Conservation (phyloP, 257 asterid species). For the Oldenlandia corymbosa region DNA sequence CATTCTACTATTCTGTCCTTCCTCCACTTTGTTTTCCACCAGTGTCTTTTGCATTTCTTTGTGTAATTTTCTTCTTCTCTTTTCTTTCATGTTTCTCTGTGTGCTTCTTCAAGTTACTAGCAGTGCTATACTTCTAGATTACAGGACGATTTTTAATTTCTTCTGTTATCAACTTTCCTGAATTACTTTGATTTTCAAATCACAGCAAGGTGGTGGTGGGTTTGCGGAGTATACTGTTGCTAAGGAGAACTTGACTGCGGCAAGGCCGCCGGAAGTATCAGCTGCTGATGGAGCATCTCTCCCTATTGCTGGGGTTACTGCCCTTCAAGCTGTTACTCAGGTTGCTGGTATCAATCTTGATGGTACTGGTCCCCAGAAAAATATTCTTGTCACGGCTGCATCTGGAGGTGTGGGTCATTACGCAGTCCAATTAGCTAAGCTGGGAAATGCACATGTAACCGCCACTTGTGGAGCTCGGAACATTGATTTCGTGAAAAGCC, state of each 20-base stretch:
- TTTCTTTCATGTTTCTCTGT: too few species aligned
- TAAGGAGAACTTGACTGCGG: slow-evolving; percentile 40
- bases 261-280: slow-evolving; percentile 47
- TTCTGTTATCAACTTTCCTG: neutral
- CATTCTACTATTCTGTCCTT: too few species aligned
- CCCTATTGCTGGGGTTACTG: slow-evolving; percentile 52
- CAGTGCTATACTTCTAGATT: too few species aligned
- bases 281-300: slow-evolving; percentile 57
- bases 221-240: slow-evolving; percentile 56
- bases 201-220: slow-evolving; percentile 58
- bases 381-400: slow-evolving; percentile 57
- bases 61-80: too few species aligned
- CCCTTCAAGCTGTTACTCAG: slow-evolving; percentile 37
- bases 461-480: slow-evolving; percentile 83
- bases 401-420: slow-evolving; percentile 79
- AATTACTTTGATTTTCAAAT: neutral
- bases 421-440: slow-evolving; percentile 70
- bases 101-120: too few species aligned
- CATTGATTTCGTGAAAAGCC: slow-evolving; percentile 45
- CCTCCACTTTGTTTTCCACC: too few species aligned
- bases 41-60: too few species aligned
- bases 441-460: slow-evolving; percentile 59
- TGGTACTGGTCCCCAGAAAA: slow-evolving; percentile 34
- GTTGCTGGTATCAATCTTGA: slow-evolving; percentile 44
- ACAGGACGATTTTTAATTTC: neutral